Evolutionary conservation across 1,284 basidiomycete genomes (phyloP), one percentile per base, ranked within the genome.

Genomic region (Cerrena zonata): DNA sequence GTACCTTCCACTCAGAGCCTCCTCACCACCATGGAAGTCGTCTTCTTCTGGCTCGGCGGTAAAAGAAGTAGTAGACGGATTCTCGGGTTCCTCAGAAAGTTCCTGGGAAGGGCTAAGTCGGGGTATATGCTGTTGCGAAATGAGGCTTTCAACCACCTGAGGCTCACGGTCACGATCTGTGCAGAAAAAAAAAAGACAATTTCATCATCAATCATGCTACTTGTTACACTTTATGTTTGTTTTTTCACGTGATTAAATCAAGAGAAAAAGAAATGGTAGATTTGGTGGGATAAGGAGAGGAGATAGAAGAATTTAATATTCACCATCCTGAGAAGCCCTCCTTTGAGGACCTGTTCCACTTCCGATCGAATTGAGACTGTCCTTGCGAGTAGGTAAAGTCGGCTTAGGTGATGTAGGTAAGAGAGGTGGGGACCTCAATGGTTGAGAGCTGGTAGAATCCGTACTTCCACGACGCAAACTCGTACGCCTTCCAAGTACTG

Each of bases 321-420:
- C 64, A 79, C 80, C 82, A 75, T 79, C 52, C 18, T 50, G 51
- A 48, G 61, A 59, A 45, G 34, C 19, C 50, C 56, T 56, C 51
- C 53, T 44, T n/a, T 45, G 27, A 18, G 55, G 48, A 11, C 48
- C 47, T 26, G 59, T 58, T 44, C 51, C 51, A 45, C 19, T 42
- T 39, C 13, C n/a, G 13, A 60, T 56, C 13, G 60, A 63, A 5
- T 55, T 56, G 26, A 64, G 53, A 41, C 64, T 65, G 19, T 54
- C 58, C 54, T 65, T 68, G 53, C 64, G 64, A 25, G 55, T 51
- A 19, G 52, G 58, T 37, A 49, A 48, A 34, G 57, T 53, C n/a
- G 52, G 52, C 40, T 47, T 53, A 1, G 57, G 57, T 10, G 56
- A 55, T 3, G 53, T 55, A 15, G 56, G 52, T 2, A 50, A 41